Evolutionary conservation across 805 yeast species (phyloP).

Genomic region (Citeromyces nyonsensis): DNA sequence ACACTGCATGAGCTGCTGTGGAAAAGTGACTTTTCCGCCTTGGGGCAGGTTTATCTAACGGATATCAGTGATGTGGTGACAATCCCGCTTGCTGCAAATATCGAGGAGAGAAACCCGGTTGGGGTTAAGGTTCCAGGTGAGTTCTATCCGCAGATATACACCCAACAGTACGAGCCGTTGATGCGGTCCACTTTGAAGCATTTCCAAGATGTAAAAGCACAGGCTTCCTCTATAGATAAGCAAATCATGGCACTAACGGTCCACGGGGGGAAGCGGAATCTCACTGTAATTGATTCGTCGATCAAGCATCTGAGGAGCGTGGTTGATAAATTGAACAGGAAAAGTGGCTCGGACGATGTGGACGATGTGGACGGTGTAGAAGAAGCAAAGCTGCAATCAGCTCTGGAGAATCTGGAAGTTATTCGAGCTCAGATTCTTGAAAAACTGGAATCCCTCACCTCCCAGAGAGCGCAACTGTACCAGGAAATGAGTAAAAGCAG

Average conservation of each 20-base stretch:
- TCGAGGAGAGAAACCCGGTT: conserved; percentile 10
- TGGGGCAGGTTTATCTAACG: conserved; percentile 8
- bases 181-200: conserved; percentile 3
- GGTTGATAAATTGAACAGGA: no score
- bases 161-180: conserved; percentile 11
- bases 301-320: conserved; percentile 12
- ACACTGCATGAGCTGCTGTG: conserved; percentile 16
- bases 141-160: conserved; percentile 23
- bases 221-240: conserved; percentile 6
- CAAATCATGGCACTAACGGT: conserved; percentile 11
- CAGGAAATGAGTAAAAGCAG: no score
- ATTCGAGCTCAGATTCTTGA: not conserved
- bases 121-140: conserved; percentile 14
- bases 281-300: conserved; percentile 10
- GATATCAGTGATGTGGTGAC: conserved; percentile 18
- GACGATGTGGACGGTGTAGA: not conserved
- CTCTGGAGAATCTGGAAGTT: not conserved
- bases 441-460: not conserved
- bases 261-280: conserved; percentile 16
- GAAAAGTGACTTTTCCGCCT: conserved; percentile 11
- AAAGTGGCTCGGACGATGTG: not conserved
- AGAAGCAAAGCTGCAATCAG: not conserved
- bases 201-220: conserved; percentile 3
- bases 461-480: no score
- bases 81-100: conserved; percentile 14